phyloP scores from a whole-genome alignment of 1,139 yeast genomes.

The Debaryomycetaceae sp. region DNA sequence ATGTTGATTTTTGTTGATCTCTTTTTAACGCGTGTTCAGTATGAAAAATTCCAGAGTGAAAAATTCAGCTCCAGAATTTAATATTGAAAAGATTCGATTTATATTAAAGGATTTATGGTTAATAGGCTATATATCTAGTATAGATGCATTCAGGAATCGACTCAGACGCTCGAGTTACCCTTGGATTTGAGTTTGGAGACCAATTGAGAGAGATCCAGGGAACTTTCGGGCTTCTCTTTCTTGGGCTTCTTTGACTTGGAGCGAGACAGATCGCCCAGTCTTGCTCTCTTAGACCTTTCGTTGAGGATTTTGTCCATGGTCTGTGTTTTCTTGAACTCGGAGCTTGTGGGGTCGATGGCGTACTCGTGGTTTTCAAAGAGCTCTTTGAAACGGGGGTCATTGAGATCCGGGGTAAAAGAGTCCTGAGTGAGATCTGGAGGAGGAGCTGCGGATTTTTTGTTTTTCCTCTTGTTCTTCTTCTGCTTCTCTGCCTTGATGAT shows the following conservation, averaged over 20 bases:
- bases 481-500: conserved; percentile 68
- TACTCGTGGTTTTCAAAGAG: conserved; percentile 85
- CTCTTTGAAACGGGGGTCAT: conserved; percentile 86
- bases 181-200: not conserved
- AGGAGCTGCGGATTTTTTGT: conserved; percentile 37
- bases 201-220: not conserved
- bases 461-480: conserved; percentile 51
- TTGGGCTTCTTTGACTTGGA: conserved; percentile 13
- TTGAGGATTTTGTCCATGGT: conserved; percentile 81
- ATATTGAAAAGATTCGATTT: not conserved
- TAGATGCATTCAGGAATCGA: not conserved
- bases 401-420: conserved; percentile 62
- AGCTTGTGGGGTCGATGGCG: conserved; percentile 87
- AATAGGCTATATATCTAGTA: not conserved
- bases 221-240: conserved; percentile 2
- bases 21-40: conserved; percentile 10
- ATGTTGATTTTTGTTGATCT: not conserved
- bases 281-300: conserved; percentile 63
- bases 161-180: not conserved
- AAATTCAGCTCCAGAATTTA: not conserved
- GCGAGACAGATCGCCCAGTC: conserved; percentile 8
- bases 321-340: conserved; percentile 82
- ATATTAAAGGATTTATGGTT: not conserved
- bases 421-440: conserved; percentile 48
- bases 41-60: not conserved